A percentile compares a stretch with the other conserved stretches of the same genome.
These are phyloP conservation scores for Francoa sonchifolia DNA, from an alignment of 441 rosid genomes.

Conservation along the genomic window DNA sequence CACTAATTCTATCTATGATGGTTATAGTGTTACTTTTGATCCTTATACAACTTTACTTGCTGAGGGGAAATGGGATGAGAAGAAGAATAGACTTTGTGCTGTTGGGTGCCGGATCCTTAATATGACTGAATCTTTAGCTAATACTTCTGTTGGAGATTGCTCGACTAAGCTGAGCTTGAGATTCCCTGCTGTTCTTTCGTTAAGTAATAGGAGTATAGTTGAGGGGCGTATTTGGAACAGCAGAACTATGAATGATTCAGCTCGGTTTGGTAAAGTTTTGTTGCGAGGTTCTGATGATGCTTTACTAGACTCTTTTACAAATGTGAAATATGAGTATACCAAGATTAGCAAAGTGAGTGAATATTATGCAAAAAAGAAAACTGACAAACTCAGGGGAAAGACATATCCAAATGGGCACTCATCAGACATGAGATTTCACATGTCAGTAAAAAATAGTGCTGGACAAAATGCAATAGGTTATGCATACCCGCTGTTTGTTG, in stretches of 20 bases:
- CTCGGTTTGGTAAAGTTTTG: constrained; percentile 32
- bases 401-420: constrained; percentile 47
- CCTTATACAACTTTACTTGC: constrained; percentile 50
- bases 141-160: constrained; percentile 55
- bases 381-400: constrained; percentile 30
- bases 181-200: constrained; percentile 38
- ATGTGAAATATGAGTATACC: constrained; percentile 44
- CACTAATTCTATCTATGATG: constrained; percentile 14
- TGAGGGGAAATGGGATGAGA: constrained; percentile 71
- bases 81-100: constrained; percentile 45
- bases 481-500: constrained; percentile 58
- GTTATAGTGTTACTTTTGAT: constrained; percentile 36
- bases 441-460: constrained; percentile 31
- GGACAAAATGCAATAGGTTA: constrained; percentile 34
- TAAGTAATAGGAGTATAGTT: constrained; percentile 27
- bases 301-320: constrained; percentile 21
- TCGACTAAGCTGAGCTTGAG: constrained; percentile 54
- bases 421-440: constrained; percentile 56
- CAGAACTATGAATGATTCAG: constrained; percentile 25
- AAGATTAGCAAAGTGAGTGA: constrained; percentile 25
- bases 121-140: constrained; percentile 27
- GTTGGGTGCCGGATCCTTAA: constrained; percentile 59
- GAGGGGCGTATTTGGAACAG: constrained; percentile 60
- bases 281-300: constrained; percentile 29
- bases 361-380: constrained; percentile 27